Percentiles rank a stretch among this genome's conserved stretches.
phyloP scores from a whole-genome alignment of 169 alveolate species.

The Eimeria sp. region DNA sequence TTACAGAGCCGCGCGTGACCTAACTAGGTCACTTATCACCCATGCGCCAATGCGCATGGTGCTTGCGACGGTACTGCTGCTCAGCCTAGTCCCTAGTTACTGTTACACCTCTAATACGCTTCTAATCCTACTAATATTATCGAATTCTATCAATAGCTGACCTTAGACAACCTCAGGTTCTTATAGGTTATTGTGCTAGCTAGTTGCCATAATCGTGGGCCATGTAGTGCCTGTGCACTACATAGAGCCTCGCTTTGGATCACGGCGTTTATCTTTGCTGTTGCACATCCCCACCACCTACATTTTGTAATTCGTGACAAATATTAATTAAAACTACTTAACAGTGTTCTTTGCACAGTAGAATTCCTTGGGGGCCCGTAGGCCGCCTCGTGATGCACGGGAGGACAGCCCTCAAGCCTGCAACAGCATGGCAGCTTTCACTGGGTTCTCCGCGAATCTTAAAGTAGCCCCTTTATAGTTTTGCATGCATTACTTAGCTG shows the following conservation, averaged over 20 bases:
- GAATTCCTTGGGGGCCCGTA: not conserved
- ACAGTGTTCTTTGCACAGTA: not conserved
- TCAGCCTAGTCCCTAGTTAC: too few species aligned
- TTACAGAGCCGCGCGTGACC: too few species aligned
- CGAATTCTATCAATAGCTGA: too few species aligned
- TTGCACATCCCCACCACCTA: not conserved
- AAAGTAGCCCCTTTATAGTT: not conserved
- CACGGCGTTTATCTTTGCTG: not conserved
- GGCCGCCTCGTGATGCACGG: not conserved
- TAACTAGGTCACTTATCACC: too few species aligned
- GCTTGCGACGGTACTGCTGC: too few species aligned
- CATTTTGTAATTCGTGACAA: not conserved
- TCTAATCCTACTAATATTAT: too few species aligned
- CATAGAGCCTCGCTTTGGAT: not conserved
- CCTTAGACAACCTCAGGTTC: too few species aligned
- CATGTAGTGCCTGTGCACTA: too few species aligned
- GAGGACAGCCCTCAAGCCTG: not conserved
- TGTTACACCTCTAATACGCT: too few species aligned
- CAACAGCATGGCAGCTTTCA: not conserved
- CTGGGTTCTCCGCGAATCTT: not conserved
- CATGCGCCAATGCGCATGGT: too few species aligned
- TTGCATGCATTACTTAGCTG: not conserved
- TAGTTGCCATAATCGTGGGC: too few species aligned
- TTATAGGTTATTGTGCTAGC: too few species aligned
- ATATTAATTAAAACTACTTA: not conserved